Evolutionary conservation across 768 basidiomycete genomes (phyloP).

Genomic region (Boletus insuetus): DNA sequence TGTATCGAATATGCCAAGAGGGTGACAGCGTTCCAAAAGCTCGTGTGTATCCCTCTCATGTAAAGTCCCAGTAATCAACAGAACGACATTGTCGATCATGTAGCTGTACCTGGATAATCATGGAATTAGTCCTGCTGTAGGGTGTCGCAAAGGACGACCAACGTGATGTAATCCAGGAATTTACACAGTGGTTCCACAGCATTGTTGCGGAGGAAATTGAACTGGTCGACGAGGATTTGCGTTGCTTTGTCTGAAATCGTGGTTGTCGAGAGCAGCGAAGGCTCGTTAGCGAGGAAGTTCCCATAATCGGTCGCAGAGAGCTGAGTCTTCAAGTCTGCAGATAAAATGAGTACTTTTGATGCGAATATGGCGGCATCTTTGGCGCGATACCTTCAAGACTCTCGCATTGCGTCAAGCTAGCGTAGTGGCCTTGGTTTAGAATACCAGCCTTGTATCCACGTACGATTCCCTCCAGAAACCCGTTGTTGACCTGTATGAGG

Average conservation of each 20-base stretch:
- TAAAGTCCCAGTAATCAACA: conserved; percentile 94
- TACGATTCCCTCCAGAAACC: conserved; percentile 79
- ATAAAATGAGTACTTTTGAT: conserved; percentile 1
- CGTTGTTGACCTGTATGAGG: conserved; percentile 58
- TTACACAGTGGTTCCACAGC: conserved; percentile 87
- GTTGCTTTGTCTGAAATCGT: conserved; percentile 98
- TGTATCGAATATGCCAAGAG: conserved; percentile 94
- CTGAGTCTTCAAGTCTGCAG: conserved; percentile 91
- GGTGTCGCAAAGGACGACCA: conserved; percentile 33
- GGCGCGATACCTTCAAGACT: conserved; percentile 77
- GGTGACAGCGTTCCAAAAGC: conserved; percentile 93
- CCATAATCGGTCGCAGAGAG: conserved; percentile 96
- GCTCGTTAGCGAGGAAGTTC: conserved; percentile 96
- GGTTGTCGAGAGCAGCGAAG: conserved; percentile 87
- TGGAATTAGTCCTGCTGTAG: conserved; percentile 2
- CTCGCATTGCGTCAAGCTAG: conserved; percentile 96
- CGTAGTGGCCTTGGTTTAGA: conserved; percentile 84
- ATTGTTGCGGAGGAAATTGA: conserved; percentile 90
- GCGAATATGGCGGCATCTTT: not conserved
- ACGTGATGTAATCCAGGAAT: conserved; percentile 99
- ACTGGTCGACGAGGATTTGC: conserved; percentile 92
- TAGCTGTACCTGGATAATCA: conserved; percentile 74
- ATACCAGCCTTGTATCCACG: conserved; percentile 94
- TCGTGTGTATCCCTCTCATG: conserved; percentile 98
- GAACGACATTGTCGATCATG: conserved; percentile 99